Conservation (phyloP, 306 rosid species). For the Corylus heterophylla region DNA sequence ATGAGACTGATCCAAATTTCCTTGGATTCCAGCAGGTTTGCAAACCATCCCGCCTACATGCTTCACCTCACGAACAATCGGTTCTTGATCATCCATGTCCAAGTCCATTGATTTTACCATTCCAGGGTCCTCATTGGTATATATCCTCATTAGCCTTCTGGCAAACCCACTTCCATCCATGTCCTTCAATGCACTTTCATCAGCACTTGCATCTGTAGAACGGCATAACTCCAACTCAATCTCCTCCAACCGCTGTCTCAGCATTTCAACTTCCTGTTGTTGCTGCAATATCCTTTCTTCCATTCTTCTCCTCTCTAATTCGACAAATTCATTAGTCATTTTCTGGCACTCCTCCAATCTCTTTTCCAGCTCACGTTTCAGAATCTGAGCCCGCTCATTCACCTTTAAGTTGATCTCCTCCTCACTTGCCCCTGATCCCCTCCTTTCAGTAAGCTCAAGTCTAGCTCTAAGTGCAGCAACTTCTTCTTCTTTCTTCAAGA, state of each 20-base stretch:
- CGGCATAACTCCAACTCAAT: slow-evolving; percentile 65
- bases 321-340: slow-evolving; percentile 86
- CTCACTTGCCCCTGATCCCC: slow-evolving; percentile 53
- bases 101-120: slow-evolving; percentile 98
- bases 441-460: slow-evolving; percentile 50
- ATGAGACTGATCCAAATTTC: slow-evolving; percentile 35
- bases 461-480: slow-evolving; percentile 66
- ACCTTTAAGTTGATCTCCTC: slow-evolving; percentile 84
- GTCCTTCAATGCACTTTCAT: slow-evolving; percentile 46
- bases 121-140: slow-evolving; percentile 68
- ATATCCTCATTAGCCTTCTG: slow-evolving; percentile 63
- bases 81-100: slow-evolving; percentile 96
- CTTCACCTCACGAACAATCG: slow-evolving; percentile 50
- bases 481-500: slow-evolving; percentile 83
- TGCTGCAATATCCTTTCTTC: slow-evolving; percentile 85
- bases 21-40: slow-evolving; percentile 38
- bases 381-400: slow-evolving; percentile 57
- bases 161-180: slow-evolving; percentile 66
- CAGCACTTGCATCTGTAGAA: slow-evolving; percentile 43
- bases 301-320: slow-evolving; percentile 91
- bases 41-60: slow-evolving; percentile 45
- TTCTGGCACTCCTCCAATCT: slow-evolving; percentile 89
- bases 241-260: slow-evolving; percentile 79
- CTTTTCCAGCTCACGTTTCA: slow-evolving; percentile 79
- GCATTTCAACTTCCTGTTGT: slow-evolving; percentile 85